Conservation (phyloP, 75 land plant species). For the Adiantum capillusveneris region DNA sequence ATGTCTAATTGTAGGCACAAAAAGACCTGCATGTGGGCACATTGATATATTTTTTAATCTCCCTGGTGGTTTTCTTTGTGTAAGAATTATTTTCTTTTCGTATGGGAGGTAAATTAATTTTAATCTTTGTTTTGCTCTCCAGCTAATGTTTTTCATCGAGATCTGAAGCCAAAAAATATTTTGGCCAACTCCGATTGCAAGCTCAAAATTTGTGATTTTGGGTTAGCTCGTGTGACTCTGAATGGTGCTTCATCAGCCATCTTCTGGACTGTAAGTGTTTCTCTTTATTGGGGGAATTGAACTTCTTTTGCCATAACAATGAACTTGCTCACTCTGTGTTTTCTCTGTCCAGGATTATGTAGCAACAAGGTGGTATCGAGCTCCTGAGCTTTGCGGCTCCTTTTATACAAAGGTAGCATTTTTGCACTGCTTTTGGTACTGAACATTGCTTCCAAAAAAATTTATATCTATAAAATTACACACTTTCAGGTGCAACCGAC, state of each 20-base stretch:
- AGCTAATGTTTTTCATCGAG: slow-evolving; percentile 41
- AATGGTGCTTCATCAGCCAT: slow-evolving; percentile 38
- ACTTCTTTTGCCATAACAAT: too few relatives aligned
- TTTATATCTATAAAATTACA: too few relatives aligned
- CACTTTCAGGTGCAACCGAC: too few relatives aligned
- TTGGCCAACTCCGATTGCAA: slow-evolving; percentile 36
- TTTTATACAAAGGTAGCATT: slow-evolving; percentile 31
- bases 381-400: slow-evolving; percentile 41
- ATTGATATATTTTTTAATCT: too few relatives aligned
- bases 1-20: too few relatives aligned
- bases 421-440: background rate
- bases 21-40: too few relatives aligned
- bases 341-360: slow-evolving; percentile 25
- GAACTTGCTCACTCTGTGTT: background rate
- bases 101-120: too few relatives aligned
- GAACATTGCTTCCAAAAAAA: too few relatives aligned
- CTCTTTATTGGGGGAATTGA: background rate
- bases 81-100: too few relatives aligned
- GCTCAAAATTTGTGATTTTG: slow-evolving; percentile 40
- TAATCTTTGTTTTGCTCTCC: too few relatives aligned
- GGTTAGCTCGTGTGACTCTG: slow-evolving; percentile 35
- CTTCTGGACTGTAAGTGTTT: slow-evolving; percentile 31
- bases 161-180: slow-evolving; percentile 33
- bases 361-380: slow-evolving; percentile 43
- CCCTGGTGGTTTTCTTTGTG: too few relatives aligned